phyloP scores from a whole-genome alignment of 257 asterid species.

The Penstemon davidsonii region DNA sequence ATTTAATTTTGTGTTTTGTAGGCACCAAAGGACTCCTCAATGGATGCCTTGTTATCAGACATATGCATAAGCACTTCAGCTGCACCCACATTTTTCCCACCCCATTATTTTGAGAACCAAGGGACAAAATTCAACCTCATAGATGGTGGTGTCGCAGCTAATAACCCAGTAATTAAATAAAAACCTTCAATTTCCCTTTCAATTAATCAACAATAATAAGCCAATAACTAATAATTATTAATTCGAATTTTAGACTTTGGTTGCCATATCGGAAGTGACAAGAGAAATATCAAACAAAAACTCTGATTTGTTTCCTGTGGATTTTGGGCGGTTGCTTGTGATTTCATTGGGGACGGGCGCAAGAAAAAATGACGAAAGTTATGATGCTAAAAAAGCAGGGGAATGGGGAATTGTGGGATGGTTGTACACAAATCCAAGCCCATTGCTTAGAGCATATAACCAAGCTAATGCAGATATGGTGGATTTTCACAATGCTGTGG shows the following conservation, averaged over 20 bases:
- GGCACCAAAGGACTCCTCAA: constrained; percentile 30
- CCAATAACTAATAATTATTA: not conserved
- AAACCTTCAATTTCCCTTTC: not conserved
- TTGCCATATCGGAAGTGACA: constrained; percentile 54
- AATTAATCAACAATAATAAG: not conserved
- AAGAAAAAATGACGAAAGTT: constrained; percentile 37
- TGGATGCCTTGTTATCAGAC: constrained; percentile 56
- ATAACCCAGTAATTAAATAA: constrained; percentile 52
- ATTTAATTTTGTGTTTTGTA: constrained; percentile 13
- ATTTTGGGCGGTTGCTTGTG: constrained; percentile 47
- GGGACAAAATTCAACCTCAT: constrained; percentile 51
- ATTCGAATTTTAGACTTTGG: constrained; percentile 38
- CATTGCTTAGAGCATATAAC: constrained; percentile 37
- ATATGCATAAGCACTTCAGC: constrained; percentile 64
- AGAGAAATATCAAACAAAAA: constrained; percentile 33
- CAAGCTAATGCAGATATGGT: constrained; percentile 60
- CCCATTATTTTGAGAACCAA: constrained; percentile 48
- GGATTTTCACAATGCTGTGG: constrained; percentile 49
- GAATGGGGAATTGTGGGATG: constrained; percentile 65
- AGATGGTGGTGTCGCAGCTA: constrained; percentile 68
- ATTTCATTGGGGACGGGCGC: constrained; percentile 64
- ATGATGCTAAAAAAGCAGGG: constrained; percentile 41
- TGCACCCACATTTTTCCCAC: constrained; percentile 59
- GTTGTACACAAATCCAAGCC: constrained; percentile 43
- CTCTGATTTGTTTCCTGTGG: constrained; percentile 44